Evolutionary conservation across 805 yeast species (phyloP).

Genomic region (Kodamaea hsintzibuensis): DNA sequence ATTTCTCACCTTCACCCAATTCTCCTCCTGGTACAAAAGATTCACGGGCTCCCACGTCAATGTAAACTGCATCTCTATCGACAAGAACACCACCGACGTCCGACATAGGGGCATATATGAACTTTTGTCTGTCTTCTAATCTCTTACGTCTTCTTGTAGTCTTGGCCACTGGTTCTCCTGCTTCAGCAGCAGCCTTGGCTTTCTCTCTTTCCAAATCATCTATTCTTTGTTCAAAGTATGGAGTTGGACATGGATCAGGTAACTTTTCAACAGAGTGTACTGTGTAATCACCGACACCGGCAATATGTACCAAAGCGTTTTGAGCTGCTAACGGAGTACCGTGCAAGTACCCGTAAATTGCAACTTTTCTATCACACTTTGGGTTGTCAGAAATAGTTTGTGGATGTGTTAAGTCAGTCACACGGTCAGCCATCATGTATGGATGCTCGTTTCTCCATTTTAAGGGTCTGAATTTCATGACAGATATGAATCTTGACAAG

Average conservation of each 20-base stretch:
- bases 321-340: conserved; percentile 79
- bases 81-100: conserved; percentile 98
- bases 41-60: conserved; percentile 66
- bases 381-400: conserved; percentile 72
- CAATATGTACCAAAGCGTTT: conserved; percentile 82
- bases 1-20: conserved; percentile 80
- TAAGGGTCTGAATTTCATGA: conserved; percentile 98
- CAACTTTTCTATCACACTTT: conserved; percentile 85
- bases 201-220: conserved; percentile 80
- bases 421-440: conserved; percentile 84
- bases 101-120: conserved; percentile 98
- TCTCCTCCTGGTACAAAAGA: conserved; percentile 61
- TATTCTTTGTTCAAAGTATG: conserved; percentile 80
- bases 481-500: conserved; percentile 87
- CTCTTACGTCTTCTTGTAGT: conserved; percentile 75
- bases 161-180: conserved; percentile 54
- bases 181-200: conserved; percentile 62
- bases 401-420: conserved; percentile 95
- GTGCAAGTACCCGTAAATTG: conserved; percentile 90
- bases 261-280: conserved; percentile 78
- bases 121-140: conserved; percentile 89
- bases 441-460: conserved; percentile 99
- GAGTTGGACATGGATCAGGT: conserved; percentile 99
- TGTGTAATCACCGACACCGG: conserved; percentile 91
- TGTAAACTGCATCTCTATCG: conserved; percentile 96